Conservation (phyloP, 139 green algal genomes). For the Picochlorum sp. region DNA sequence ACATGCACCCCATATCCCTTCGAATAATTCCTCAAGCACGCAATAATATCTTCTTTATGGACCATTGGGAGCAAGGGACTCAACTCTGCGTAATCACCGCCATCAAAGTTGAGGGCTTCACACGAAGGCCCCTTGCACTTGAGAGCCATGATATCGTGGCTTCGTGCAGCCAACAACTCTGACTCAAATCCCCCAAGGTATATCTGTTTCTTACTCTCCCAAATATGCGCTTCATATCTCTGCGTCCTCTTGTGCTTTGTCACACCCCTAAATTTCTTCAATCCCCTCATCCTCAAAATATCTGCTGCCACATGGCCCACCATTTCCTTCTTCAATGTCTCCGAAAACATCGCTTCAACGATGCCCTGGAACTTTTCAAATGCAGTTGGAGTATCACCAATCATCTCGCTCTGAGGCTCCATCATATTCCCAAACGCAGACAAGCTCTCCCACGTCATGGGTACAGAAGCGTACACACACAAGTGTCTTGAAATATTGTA, state of each 20-base stretch:
- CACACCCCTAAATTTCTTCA: slow-evolving; percentile 13
- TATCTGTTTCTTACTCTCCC: slow-evolving; percentile 32
- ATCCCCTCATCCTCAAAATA: not conserved
- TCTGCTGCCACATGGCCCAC: not conserved
- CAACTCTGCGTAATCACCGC: slow-evolving; percentile 10
- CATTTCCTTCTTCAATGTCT: no score
- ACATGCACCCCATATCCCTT: not conserved
- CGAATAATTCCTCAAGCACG: slow-evolving; percentile 22
- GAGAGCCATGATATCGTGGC: slow-evolving; percentile 35
- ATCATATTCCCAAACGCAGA: no score
- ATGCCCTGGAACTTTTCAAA: no score
- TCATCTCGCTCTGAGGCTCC: no score
- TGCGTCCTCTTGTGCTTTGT: slow-evolving; percentile 17
- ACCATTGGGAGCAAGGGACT: slow-evolving; percentile 8
- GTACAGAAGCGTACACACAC: no score
- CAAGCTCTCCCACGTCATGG: no score
- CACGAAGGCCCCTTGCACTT: slow-evolving; percentile 15
- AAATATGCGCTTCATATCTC: slow-evolving; percentile 33
- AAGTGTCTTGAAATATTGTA: no score
- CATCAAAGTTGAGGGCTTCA: slow-evolving; percentile 25
- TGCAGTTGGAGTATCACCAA: no score
- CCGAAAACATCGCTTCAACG: no score
- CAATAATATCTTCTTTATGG: slow-evolving; percentile 22
- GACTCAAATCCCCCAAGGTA: slow-evolving; percentile 25
- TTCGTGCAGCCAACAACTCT: slow-evolving; percentile 24